Conservation (phyloP, 768 basidiomycete species). For the Mycena maculata region DNA sequence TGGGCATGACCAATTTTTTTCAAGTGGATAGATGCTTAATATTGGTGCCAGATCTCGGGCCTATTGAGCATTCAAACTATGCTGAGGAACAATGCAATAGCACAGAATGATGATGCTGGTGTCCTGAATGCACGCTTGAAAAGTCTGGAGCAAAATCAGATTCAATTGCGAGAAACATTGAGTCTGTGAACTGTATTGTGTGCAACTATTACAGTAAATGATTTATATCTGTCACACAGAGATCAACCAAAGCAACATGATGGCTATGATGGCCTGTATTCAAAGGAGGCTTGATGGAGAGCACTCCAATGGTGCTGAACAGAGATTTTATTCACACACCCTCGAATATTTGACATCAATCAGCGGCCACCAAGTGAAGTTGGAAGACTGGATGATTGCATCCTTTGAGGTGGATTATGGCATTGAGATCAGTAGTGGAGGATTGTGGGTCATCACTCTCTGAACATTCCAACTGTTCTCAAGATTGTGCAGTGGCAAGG, state of each 20-base stretch:
- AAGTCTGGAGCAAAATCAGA: not conserved
- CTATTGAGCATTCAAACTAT: constrained; percentile 5
- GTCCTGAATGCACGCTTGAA: not conserved
- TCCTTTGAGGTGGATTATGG: constrained; percentile 22
- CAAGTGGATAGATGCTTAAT: not conserved
- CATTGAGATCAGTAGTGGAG: constrained; percentile 13
- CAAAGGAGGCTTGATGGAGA: not conserved
- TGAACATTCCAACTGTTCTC: not conserved
- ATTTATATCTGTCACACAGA: not conserved
- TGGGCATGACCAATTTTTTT: not conserved
- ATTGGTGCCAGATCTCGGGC: not conserved
- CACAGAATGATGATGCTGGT: not conserved
- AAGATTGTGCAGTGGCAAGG: constrained; percentile 6
- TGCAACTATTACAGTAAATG: not conserved
- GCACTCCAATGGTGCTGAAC: not conserved
- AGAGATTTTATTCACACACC: constrained; percentile 9
- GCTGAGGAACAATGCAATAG: not conserved
- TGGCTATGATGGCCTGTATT: constrained; percentile 4
- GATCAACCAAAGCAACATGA: constrained; percentile 6
- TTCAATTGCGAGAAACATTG: not conserved
- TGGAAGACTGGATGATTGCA: constrained; percentile 24
- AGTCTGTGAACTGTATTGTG: not conserved
- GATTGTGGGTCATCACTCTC: constrained; percentile 12
- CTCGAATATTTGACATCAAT: constrained; percentile 11
- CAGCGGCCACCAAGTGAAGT: not conserved